Evolutionary conservation across 768 basidiomycete species (phyloP), one percentile per base, ranked within the genome.

Genomic region (Suillus hirtellus): DNA sequence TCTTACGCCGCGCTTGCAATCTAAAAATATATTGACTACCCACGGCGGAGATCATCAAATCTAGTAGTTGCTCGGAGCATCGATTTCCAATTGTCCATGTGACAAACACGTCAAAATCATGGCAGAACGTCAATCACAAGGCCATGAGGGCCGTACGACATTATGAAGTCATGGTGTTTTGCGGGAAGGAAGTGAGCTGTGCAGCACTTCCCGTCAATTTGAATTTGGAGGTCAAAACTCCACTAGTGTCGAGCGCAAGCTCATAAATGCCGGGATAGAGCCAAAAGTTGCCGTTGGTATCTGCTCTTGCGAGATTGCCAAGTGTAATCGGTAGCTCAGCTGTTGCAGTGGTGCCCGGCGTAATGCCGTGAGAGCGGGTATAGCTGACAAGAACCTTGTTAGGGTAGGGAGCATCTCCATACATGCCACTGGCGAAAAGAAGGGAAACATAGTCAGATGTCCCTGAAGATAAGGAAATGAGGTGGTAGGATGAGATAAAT

Each of bases 361-460:
- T 67, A 50, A 80, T 68, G 24, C 63, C 62, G 61, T 77, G 74
- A n/a, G 77, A 67, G 50, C 84, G 82, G 17, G 77, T 74, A 69
- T 84, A 87, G 3, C 80, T 73, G 8, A 84, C 76, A 55, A 86
- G 80, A 64, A 79, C 72, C 70, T 86, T 85, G 61, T 82, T 82
- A 24, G 84, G 84, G 60, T 76, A 77, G 1, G 85, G 85, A 17
- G 79, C 68, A 3, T 84, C 83, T 2, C 85, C 85, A 31, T 75
- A 79, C 4, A 76, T 76, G 31, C 81, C 79, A 55, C 77, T 81
- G 63, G 81, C 69, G 73, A 86, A 87, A 15, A 85, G 73, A 60
- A 86, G 77, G 10, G 83, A 79, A 27, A 84, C 82, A 66, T 84
- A 86, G 72, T 87, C 85, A 12, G 84, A 86, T 0, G 80, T 71